Evolutionary conservation across 345 rosid species (phyloP), one percentile per base, ranked within the genome.

Genomic region (Carallia brachiata): DNA sequence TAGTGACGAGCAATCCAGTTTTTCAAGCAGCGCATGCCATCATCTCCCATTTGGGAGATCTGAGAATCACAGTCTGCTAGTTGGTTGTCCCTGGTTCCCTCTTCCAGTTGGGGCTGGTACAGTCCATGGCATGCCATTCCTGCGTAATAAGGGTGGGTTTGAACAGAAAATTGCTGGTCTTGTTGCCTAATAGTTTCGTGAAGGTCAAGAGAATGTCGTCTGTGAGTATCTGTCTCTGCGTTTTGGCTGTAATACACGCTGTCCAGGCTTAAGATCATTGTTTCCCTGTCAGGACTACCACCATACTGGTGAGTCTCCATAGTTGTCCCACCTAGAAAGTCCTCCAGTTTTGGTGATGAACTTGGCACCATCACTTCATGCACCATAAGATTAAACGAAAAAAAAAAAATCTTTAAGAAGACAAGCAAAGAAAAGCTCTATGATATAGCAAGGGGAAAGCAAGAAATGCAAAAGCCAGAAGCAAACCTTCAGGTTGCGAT

Each of bases 341-440:
- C 93, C 70, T 88, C 96, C 3, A 90, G 87, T 63, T 90, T 86
- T 4, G 93, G 96, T 16, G 96, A 81, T 15, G 90, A 75, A 61
- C 74, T 71, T 1, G 81, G 36, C 65, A 84, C 85, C 61, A 87
- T 73, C 7, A 77, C 92, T 89, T 57, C 48, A 59, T 7, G 47
- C 28, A 67, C 30, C 4, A 7, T 54, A 4, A 1, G 52, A 4
- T 39, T 4, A 44, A 13, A 36, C 18, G 15, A 67, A 59, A 60
- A 13, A 16, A 23, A 28, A 0, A 13, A 44, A 13, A 7, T 52
- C 47, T 10, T 44, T 12, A 13, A 44, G 13, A 44, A 12, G 2
- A 7, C 44, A 39, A 44, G 17, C 6, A 17, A 36, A 52, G 12
- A 28, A n/a, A 9, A 56, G 19, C 50, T 44, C 16, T 12, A 17